A percentile compares a stretch with the other conserved stretches of the same genome.
These are phyloP conservation scores for Neonectria hederae DNA, from an alignment of 2,329 filamentous ascomycete species.

Conservation along the genomic window DNA sequence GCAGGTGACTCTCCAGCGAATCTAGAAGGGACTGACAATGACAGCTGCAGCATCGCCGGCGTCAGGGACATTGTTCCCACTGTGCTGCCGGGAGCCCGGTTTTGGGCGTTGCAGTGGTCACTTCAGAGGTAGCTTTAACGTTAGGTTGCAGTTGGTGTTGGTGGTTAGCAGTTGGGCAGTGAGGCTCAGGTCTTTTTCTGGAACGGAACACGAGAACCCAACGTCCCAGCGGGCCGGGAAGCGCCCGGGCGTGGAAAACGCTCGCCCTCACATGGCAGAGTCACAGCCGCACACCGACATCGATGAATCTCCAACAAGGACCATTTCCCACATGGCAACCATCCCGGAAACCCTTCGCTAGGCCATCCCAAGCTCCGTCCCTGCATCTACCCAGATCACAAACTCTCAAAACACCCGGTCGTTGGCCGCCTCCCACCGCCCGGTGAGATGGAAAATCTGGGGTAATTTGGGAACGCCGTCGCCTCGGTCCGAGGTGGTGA, in stretches of 20 bases:
- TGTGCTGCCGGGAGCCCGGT: slow-evolving; percentile 2
- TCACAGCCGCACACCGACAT: slow-evolving; percentile 16
- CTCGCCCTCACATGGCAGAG: slow-evolving; percentile 1
- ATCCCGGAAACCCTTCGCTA: slow-evolving; percentile 2
- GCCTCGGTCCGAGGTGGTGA: slow-evolving; percentile 34
- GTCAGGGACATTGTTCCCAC: background rate
- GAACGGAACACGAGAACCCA: background rate
- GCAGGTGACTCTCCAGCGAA: slow-evolving; percentile 1
- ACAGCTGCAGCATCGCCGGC: background rate
- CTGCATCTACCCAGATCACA: slow-evolving; percentile 22
- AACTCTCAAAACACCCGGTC: slow-evolving; percentile 20
- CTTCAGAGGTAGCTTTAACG: too few relatives aligned
- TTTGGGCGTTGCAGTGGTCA: background rate
- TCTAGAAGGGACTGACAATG: background rate
- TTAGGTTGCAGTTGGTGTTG: background rate
- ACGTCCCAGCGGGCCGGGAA: background rate
- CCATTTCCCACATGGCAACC: slow-evolving; percentile 20
- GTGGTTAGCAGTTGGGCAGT: background rate
- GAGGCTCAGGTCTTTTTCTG: background rate
- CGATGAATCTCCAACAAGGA: slow-evolving; percentile 20
- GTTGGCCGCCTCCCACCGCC: slow-evolving; percentile 18
- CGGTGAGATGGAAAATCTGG: slow-evolving; percentile 25
- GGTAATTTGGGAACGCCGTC: slow-evolving; percentile 22
- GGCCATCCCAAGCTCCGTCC: slow-evolving; percentile 2
- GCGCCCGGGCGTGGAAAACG: background rate